Conservation (phyloP, 2,329 filamentous ascomycete species). For the Aspergillus intermedius region DNA sequence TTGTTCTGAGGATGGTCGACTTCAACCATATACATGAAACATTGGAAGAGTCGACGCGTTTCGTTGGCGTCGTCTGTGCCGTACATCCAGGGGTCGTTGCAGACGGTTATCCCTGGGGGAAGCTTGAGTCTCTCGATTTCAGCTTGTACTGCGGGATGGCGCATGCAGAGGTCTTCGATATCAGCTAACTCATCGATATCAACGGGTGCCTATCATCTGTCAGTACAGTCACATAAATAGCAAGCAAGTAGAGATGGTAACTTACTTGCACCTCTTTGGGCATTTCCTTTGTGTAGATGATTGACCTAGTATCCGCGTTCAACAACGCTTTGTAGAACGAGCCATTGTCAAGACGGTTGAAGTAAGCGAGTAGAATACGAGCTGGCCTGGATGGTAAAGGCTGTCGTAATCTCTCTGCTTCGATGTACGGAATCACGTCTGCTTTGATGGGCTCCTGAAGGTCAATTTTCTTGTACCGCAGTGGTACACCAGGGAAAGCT, state of each 20-base stretch:
- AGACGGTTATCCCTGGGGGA: constrained; percentile 50
- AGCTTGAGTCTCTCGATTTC: constrained; percentile 55
- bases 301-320: constrained; percentile 34
- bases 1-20: constrained; percentile 32
- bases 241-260: background rate
- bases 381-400: constrained; percentile 46
- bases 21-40: constrained; percentile 33
- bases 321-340: constrained; percentile 36
- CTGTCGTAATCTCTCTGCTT: constrained; percentile 52
- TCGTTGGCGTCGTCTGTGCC: constrained; percentile 40
- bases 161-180: constrained; percentile 50
- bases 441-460: constrained; percentile 59
- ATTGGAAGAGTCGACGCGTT: constrained; percentile 34
- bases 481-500: constrained; percentile 28
- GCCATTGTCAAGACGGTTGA: constrained; percentile 32
- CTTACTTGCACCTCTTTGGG: constrained; percentile 42
- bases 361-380: constrained; percentile 50
- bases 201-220: constrained; percentile 49
- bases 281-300: constrained; percentile 36
- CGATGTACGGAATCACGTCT: constrained; percentile 52
- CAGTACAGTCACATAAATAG: constrained; percentile 47
- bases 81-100: constrained; percentile 65
- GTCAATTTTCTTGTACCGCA: constrained; percentile 59
- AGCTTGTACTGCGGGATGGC: constrained; percentile 50
- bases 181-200: constrained; percentile 55